Conservation (phyloP, 1,284 basidiomycete species). For the Tylopilus sp. region DNA sequence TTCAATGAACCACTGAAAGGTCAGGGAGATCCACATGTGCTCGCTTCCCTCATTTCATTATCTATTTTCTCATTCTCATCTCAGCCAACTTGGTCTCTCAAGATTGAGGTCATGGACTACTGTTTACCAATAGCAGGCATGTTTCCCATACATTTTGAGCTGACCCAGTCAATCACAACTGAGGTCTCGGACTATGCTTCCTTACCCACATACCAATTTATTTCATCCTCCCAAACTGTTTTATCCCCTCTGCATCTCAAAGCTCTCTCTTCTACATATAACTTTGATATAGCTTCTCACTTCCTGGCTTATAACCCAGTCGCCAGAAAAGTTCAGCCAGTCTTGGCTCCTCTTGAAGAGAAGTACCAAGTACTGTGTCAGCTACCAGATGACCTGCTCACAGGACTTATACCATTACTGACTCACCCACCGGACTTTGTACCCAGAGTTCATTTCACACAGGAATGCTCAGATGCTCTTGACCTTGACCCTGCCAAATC, state of each 20-base stretch:
- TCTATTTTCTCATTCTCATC: too few species aligned
- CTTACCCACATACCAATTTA: too few species aligned
- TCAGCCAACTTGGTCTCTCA: too few species aligned
- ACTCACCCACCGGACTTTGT: background rate
- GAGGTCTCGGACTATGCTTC: too few species aligned
- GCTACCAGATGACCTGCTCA: background rate
- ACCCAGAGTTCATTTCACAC: background rate
- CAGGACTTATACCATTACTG: background rate
- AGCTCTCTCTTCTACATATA: background rate
- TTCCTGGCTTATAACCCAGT: background rate
- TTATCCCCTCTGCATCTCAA: background rate
- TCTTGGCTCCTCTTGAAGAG: background rate
- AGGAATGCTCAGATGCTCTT: too few species aligned
- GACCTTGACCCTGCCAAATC: too few species aligned
- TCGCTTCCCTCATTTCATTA: too few species aligned
- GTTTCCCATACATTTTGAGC: too few species aligned
- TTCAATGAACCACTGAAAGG: background rate
- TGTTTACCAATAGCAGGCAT: too few species aligned
- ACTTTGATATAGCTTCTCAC: background rate
- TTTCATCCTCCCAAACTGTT: background rate
- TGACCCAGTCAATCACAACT: too few species aligned
- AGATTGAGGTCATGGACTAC: too few species aligned
- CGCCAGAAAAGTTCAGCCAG: background rate
- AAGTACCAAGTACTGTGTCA: background rate
- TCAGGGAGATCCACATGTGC: too few species aligned